These are phyloP conservation scores for Ogataea corticis DNA, from an alignment of 805 yeast species.

Conservation along the genomic window DNA sequence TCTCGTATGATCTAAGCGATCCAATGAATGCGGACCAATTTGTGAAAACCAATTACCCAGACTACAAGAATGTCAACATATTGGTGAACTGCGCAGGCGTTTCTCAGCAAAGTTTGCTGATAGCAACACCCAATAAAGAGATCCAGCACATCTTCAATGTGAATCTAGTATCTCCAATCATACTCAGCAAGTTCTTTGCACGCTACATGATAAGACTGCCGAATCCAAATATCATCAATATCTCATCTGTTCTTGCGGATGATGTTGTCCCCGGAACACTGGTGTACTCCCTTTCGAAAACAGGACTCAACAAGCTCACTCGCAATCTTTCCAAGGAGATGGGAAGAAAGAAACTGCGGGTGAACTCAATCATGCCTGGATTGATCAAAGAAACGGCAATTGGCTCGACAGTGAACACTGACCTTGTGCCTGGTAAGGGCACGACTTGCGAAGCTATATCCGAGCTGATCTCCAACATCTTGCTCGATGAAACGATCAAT, in stretches of 20 bases:
- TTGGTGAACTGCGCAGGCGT: slow-evolving; percentile 70
- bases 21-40: slow-evolving; percentile 12
- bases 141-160: slow-evolving; percentile 49
- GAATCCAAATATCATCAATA: slow-evolving; percentile 50
- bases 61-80: slow-evolving; percentile 41
- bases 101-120: slow-evolving; percentile 54
- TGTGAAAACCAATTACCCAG: slow-evolving; percentile 21
- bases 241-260: slow-evolving; percentile 63
- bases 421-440: slow-evolving; percentile 8
- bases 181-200: slow-evolving; percentile 53
- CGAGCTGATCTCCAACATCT: slow-evolving; percentile 7
- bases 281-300: slow-evolving; percentile 70
- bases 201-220: slow-evolving; percentile 47
- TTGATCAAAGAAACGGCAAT: slow-evolving; percentile 66
- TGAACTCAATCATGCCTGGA: slow-evolving; percentile 71
- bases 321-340: slow-evolving; percentile 60
- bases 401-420: slow-evolving; percentile 41
- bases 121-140: slow-evolving; percentile 40
- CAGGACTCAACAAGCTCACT: slow-evolving; percentile 67
- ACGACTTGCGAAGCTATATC: slow-evolving; percentile 16
- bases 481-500: slow-evolving; percentile 8
- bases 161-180: slow-evolving; percentile 63
- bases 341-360: slow-evolving; percentile 51
- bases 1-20: slow-evolving; percentile 37
- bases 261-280: slow-evolving; percentile 54